phyloP scores from a whole-genome alignment of 2,329 filamentous ascomycete genomes.

The Cytospora piceicola region DNA sequence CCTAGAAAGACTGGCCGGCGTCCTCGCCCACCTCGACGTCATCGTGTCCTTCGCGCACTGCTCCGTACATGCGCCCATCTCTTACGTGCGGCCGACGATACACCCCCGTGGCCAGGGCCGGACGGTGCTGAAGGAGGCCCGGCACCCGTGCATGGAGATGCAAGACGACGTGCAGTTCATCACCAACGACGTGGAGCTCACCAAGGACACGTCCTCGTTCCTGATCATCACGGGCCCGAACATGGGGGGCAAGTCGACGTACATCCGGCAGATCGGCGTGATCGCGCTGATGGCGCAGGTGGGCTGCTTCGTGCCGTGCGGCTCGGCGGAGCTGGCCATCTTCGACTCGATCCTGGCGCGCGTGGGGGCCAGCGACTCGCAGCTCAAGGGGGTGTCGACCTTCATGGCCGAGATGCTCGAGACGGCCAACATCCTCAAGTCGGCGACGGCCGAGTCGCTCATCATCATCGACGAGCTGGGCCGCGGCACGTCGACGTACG shows the following conservation, averaged over 20 bases:
- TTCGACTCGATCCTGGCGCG: conserved; percentile 97
- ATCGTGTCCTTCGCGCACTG: conserved; percentile 93
- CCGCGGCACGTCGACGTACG: conserved; percentile 95
- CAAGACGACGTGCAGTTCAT: conserved; percentile 99
- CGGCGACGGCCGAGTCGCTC: conserved; percentile 88
- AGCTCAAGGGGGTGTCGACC: conserved; percentile 95
- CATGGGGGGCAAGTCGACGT: conserved; percentile 99
- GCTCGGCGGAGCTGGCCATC: conserved; percentile 87
- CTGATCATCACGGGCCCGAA: conserved; percentile 97
- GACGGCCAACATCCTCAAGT: conserved; percentile 97
- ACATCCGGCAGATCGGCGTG: conserved; percentile 95
- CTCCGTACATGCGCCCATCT: conserved; percentile 87
- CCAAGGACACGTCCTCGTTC: conserved; percentile 81
- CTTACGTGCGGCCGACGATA: conserved; percentile 89
- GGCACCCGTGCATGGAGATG: conserved; percentile 97
- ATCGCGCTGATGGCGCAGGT: conserved; percentile 97
- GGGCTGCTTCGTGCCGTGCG: conserved; percentile 93
- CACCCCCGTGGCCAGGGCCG: conserved; percentile 86
- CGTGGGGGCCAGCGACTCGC: conserved; percentile 93
- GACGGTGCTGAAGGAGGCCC: conserved; percentile 87
- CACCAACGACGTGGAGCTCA: conserved; percentile 89
- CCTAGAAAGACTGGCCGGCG: conserved; percentile 82
- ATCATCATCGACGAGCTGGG: conserved; percentile 99
- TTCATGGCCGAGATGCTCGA: conserved; percentile 99
- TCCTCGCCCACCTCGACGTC: conserved; percentile 92